These are phyloP conservation scores for Moesziomyces sp. DNA, from an alignment of 1,284 basidiomycete species.

Conservation along the genomic window DNA sequence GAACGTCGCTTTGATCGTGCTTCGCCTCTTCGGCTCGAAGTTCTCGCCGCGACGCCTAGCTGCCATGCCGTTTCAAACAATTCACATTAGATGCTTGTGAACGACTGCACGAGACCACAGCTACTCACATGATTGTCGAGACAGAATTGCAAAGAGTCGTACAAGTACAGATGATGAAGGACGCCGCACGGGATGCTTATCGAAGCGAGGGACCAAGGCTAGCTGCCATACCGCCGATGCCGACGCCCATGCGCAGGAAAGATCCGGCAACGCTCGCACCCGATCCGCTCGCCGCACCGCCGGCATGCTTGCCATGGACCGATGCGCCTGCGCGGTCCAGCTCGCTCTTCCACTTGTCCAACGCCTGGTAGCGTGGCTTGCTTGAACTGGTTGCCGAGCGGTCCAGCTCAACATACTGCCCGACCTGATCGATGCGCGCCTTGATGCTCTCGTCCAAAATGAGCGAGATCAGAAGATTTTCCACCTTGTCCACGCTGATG, in stretches of 20 bases:
- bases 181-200: not conserved
- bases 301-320: constrained; percentile 33
- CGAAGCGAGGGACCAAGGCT: constrained; percentile 29
- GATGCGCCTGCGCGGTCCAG: constrained; percentile 31
- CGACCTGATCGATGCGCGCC: constrained; percentile 94
- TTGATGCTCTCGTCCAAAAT: constrained; percentile 95
- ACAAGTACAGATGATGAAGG: constrained; percentile 19
- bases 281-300: constrained; percentile 34
- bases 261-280: constrained; percentile 23
- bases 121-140: no score
- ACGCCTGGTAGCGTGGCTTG: constrained; percentile 82
- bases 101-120: no score
- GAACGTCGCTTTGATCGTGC: not conserved
- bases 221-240: constrained; percentile 15
- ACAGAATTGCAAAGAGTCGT: constrained; percentile 1
- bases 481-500: constrained; percentile 85
- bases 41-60: not conserved
- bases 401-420: constrained; percentile 89
- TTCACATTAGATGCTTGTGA: no score
- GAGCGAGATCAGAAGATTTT: constrained; percentile 89
- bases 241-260: constrained; percentile 38
- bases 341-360: constrained; percentile 83
- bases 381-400: constrained; percentile 76
- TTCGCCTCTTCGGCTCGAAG: not conserved
- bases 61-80: constrained; percentile 42